Evolutionary conservation across 495 filamentous ascomycete genomes (phyloP).

Genomic region (Glarea lozoyensis): DNA sequence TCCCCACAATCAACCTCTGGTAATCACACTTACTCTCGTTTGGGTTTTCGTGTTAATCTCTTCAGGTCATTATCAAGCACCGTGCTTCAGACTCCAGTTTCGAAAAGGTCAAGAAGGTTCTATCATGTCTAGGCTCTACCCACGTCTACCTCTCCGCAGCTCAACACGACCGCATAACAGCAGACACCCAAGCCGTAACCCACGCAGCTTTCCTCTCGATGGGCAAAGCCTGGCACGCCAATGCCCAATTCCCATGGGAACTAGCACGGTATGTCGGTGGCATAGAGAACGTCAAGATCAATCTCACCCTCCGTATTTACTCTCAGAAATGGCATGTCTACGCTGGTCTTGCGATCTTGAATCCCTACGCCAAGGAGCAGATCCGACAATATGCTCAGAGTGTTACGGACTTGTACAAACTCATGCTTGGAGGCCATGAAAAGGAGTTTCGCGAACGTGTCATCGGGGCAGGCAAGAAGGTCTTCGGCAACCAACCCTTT

Average conservation of each 20-base stretch:
- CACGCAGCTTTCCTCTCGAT: slow-evolving; percentile 95
- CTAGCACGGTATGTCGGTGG: slow-evolving; percentile 85
- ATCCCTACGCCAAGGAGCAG: slow-evolving; percentile 82
- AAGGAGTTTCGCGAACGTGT: slow-evolving; percentile 76
- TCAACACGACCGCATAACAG: slow-evolving; percentile 92
- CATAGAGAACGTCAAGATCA: slow-evolving; percentile 99
- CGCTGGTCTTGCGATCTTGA: slow-evolving; percentile 92
- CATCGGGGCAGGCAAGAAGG: slow-evolving; percentile 65
- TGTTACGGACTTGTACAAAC: slow-evolving; percentile 90
- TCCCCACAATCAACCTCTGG: slow-evolving; percentile 76
- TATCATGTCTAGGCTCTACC: slow-evolving; percentile 73
- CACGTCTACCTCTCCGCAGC: slow-evolving; percentile 78
- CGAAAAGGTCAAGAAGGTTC: slow-evolving; percentile 65
- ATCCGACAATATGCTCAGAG: slow-evolving; percentile 88
- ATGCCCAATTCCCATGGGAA: slow-evolving; percentile 93
- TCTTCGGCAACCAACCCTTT: slow-evolving; percentile 54
- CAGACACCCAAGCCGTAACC: slow-evolving; percentile 95
- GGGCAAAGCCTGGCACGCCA: slow-evolving; percentile 94
- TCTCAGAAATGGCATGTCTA: slow-evolving; percentile 99
- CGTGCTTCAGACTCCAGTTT: slow-evolving; percentile 72
- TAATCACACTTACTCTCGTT: too few species aligned
- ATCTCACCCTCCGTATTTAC: slow-evolving; percentile 93
- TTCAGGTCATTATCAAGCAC: slow-evolving; percentile 78
- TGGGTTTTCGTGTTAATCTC: too few species aligned
- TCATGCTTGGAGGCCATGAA: slow-evolving; percentile 80